Conservation (phyloP, 73 alveolate species). For the Tetrahymena malaccensis region DNA sequence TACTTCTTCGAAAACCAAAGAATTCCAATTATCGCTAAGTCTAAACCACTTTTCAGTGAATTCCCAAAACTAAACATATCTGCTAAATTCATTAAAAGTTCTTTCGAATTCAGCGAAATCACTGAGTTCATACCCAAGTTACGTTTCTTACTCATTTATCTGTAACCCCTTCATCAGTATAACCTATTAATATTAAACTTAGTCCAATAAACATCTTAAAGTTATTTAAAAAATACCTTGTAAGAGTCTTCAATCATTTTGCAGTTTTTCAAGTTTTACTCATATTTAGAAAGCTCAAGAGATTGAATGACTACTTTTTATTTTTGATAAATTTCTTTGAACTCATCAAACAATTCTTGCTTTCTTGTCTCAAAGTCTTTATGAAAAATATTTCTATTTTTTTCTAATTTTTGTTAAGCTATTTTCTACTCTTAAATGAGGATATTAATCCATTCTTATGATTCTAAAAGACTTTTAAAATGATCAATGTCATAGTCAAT, state of each 20-base stretch:
- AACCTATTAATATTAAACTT: not conserved
- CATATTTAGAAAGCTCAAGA: not conserved
- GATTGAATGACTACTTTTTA: not conserved
- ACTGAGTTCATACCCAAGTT: not conserved
- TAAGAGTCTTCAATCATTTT: not conserved
- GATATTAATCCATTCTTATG: not conserved
- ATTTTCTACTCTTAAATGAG: not conserved
- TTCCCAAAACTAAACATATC: not conserved
- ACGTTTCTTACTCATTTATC: not conserved
- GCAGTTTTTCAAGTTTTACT: not conserved
- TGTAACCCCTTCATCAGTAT: not conserved
- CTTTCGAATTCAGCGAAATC: not conserved
- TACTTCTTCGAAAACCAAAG: not conserved
- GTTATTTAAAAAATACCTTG: not conserved
- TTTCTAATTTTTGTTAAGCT: not conserved
- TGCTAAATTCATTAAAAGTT: not conserved
- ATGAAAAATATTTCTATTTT: not conserved
- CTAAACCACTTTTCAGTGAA: not conserved
- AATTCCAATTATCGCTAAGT: not conserved
- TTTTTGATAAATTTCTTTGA: not conserved
- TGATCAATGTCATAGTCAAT: not conserved
- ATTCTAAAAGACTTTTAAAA: not conserved
- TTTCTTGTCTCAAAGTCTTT: not conserved
- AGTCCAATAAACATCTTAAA: too few relatives aligned
- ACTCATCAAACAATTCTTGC: not conserved